A percentile compares a stretch with the other conserved stretches of the same genome.
Conservation (phyloP, 1,284 basidiomycete genomes). For the Chondrostereum purpureum region DNA sequence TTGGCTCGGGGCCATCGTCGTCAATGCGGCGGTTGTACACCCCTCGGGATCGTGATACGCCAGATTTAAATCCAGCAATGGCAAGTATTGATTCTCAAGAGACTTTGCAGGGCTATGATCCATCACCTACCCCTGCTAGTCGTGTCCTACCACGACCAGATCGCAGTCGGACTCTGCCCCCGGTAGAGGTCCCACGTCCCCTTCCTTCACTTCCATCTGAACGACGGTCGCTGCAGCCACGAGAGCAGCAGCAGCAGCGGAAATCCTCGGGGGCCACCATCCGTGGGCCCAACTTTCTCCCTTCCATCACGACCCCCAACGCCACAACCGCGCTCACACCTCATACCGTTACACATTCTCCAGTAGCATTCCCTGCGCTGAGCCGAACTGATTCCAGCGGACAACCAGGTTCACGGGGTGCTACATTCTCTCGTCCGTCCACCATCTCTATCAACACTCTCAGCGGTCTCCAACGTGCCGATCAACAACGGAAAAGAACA, state of each 20-base stretch:
- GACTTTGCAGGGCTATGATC: slow-evolving; percentile 46
- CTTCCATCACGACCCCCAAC: slow-evolving; percentile 41
- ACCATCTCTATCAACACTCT: slow-evolving; percentile 47
- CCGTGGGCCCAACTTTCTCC: slow-evolving; percentile 37
- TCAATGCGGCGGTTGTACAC: slow-evolving; percentile 44
- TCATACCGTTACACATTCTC: slow-evolving; percentile 50
- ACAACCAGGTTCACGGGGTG: no score
- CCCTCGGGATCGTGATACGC: slow-evolving; percentile 35
- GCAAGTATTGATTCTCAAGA: slow-evolving; percentile 36
- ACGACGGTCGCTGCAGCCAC: slow-evolving; percentile 25
- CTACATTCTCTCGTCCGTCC: slow-evolving; percentile 58
- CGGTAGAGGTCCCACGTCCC: slow-evolving; percentile 49
- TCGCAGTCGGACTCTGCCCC: slow-evolving; percentile 34
- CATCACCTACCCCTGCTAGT: slow-evolving; percentile 58
- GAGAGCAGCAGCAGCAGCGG: slow-evolving; percentile 25
- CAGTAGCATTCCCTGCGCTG: slow-evolving; percentile 32
- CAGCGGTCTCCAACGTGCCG: slow-evolving; percentile 39
- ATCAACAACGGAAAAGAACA: slow-evolving; percentile 32
- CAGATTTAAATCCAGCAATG: slow-evolving; percentile 17
- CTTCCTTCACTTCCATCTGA: slow-evolving; percentile 57
- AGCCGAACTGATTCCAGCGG: slow-evolving; percentile 34
- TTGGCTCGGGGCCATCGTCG: slow-evolving; percentile 17
- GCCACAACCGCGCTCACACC: slow-evolving; percentile 66
- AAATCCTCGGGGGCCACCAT: slow-evolving; percentile 47
- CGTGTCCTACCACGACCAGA: slow-evolving; percentile 27